Conservation (phyloP, 2,329 filamentous ascomycete genomes). For the Emergomyces orientalis region DNA sequence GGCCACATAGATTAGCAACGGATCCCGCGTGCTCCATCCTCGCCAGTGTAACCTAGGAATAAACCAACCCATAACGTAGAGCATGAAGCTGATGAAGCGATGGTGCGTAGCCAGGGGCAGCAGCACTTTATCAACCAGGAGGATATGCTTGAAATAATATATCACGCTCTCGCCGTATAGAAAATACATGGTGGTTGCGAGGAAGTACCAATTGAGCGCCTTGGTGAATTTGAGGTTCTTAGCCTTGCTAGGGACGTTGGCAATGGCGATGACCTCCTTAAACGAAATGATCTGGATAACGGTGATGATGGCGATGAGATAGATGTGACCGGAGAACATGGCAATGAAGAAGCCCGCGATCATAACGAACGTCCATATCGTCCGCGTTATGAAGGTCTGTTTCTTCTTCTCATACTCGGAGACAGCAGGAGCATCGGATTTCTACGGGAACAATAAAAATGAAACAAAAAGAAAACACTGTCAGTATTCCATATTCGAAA, state of each 20-base stretch:
- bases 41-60: background rate
- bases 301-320: conserved; percentile 88
- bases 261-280: conserved; percentile 98
- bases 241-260: conserved; percentile 84
- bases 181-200: conserved; percentile 99
- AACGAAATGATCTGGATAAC: conserved; percentile 93
- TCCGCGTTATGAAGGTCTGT: conserved; percentile 90
- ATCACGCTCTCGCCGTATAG: conserved; percentile 98
- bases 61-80: conserved; percentile 83
- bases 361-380: conserved; percentile 98
- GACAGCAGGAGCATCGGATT: conserved; percentile 15
- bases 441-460: conserved; percentile 1
- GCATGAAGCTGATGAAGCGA: conserved; percentile 95
- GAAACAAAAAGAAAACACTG: background rate
- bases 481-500: background rate
- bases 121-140: conserved; percentile 86
- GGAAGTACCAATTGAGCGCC: conserved; percentile 97
- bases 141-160: conserved; percentile 99
- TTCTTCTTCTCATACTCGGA: conserved; percentile 97
- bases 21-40: background rate
- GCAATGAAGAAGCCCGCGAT: conserved; percentile 83
- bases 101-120: conserved; percentile 93
- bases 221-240: conserved; percentile 89
- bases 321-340: conserved; percentile 94
- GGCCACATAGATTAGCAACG: background rate